phyloP scores from a whole-genome alignment of 108 stramenopile genomes.

The Cyclostephanos tholiformis region DNA sequence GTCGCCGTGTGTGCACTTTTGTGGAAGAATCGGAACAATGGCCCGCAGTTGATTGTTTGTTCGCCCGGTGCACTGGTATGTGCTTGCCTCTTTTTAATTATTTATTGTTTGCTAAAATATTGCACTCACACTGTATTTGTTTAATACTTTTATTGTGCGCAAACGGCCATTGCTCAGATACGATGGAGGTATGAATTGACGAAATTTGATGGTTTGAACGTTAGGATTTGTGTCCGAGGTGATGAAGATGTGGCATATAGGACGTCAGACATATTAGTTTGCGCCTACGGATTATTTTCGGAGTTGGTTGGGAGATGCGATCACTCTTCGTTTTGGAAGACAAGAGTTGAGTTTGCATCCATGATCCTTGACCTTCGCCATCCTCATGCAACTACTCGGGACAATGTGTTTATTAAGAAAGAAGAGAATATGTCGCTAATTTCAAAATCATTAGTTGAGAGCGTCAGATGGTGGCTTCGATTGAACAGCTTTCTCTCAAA shows the following conservation, averaged over 20 bases:
- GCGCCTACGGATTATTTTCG: constrained; percentile 54
- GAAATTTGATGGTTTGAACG: constrained; percentile 50
- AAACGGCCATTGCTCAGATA: constrained; percentile 29
- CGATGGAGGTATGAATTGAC: constrained; percentile 74
- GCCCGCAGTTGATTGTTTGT: constrained; percentile 70
- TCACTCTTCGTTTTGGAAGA: neutral
- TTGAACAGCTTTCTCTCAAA: constrained; percentile 22
- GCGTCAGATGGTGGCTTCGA: constrained; percentile 38
- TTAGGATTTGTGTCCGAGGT: neutral
- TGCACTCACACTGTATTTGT: neutral
- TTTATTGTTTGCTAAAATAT: neutral
- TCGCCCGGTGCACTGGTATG: constrained; percentile 63
- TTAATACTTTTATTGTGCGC: neutral
- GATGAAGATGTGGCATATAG: neutral
- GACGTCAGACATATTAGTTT: constrained; percentile 56
- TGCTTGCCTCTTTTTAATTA: neutral
- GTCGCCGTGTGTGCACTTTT: constrained; percentile 53
- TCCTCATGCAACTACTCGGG: neutral
- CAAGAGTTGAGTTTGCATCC: constrained; percentile 20
- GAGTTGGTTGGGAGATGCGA: constrained; percentile 8
- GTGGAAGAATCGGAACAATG: constrained; percentile 55
- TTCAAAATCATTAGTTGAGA: constrained; percentile 16
- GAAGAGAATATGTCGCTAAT: neutral
- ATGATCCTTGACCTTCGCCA: constrained; percentile 44
- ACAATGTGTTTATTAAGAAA: too few species aligned